Evolutionary conservation across 495 filamentous ascomycete genomes (phyloP), one percentile per base, ranked within the genome.

Genomic region (Margaritispora aquatica): DNA sequence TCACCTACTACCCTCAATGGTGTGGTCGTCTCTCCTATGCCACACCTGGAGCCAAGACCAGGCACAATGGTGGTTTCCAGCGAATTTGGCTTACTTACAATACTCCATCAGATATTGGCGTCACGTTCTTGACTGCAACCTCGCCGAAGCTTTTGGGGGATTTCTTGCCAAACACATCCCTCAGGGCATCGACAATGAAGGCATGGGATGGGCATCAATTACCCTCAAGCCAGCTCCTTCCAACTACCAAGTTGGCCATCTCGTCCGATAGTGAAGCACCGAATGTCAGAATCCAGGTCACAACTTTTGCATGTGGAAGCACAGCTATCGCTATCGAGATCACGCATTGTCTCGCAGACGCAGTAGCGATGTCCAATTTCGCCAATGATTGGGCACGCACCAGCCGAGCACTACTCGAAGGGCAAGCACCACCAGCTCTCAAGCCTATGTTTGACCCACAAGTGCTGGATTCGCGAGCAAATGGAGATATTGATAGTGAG

Each of bases 311-410:
- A 26, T 64, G 62, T 41, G 76, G 75, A 8, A 77, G 75, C 2
- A 72, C 71, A 38, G 71, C 71, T 1, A 41, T 82, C 4, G 69
- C 72, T 26, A 65, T 77, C 20, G 73, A 70, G 38, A 54, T 78
- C 0, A 69, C 74, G 0, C 80, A 84, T 62, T 71, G 72, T 17
- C 63, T 82, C 4, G 73, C 74, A 1, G 80, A 84, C 65, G 76
- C 77, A 2, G 65, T 73, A 26, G 48, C 74, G 1, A 56, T 84
- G n/a, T 64, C 73, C 13, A 60, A 69, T 19, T 83, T 84, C 27
- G 68, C 74, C 3, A 71, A 79, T 26, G 68, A 74, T 29, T 80
- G 75, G 77, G 71, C 74, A 31, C 57, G 55, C 22, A 36, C 71
- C 60, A 48, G 54, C 36, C 38, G 38, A 20, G 51, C 59, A 47